Percentiles rank a stretch among this genome's conserved stretches.
Evolutionary conservation across 2,329 filamentous ascomycete species (phyloP).

Genomic region (Emmonsia crescens): DNA sequence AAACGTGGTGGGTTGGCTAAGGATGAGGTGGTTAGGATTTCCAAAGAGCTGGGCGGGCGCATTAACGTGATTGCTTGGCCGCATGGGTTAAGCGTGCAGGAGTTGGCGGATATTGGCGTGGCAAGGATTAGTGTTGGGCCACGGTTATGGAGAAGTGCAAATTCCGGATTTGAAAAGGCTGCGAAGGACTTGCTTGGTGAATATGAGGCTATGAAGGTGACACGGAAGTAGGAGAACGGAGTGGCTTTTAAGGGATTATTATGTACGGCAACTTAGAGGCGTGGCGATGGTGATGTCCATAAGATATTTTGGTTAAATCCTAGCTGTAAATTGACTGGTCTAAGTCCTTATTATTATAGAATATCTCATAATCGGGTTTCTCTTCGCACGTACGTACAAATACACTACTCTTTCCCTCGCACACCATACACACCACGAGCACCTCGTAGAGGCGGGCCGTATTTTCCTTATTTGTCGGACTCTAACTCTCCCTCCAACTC

Average conservation of each 20-base stretch:
- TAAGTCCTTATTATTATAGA: background rate
- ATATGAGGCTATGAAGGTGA: constrained; percentile 11
- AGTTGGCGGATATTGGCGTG: constrained; percentile 41
- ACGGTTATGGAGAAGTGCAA: constrained; percentile 34
- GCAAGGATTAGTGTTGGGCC: constrained; percentile 48
- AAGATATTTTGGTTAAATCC: background rate
- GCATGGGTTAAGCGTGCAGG: constrained; percentile 33
- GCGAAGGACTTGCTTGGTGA: constrained; percentile 11
- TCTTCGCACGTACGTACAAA: background rate
- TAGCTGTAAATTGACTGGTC: background rate
- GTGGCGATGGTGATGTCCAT: background rate
- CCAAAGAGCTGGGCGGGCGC: constrained; percentile 39
- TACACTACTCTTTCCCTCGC: background rate
- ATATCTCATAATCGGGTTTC: background rate
- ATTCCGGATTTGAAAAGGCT: constrained; percentile 15
- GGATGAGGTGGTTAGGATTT: constrained; percentile 39
- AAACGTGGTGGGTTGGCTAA: constrained; percentile 33
- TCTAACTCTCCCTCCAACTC: too few species aligned
- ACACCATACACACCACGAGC: background rate
- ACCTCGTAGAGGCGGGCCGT: background rate
- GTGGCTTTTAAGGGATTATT: background rate
- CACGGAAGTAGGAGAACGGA: background rate
- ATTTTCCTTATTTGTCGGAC: background rate
- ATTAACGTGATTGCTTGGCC: constrained; percentile 40
- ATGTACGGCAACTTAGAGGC: background rate